Evolutionary conservation across 192 early-diverging fungal genomes (phyloP), one percentile per base, ranked within the genome.

Genomic region (Coemansia sp.): DNA sequence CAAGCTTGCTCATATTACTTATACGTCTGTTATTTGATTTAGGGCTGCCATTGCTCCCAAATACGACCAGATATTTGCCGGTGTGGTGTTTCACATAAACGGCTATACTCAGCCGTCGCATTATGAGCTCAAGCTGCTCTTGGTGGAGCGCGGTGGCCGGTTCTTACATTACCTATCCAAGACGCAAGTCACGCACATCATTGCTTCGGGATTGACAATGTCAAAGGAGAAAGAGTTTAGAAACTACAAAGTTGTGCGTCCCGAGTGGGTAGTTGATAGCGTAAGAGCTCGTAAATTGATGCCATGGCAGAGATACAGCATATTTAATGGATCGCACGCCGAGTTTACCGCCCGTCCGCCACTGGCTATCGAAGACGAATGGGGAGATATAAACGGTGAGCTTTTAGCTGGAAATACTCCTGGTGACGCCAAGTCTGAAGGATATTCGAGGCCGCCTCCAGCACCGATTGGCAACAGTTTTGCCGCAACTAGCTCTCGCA

Each of bases 241-340:
- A 27, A 78, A 80, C 38, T 93, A 91, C 77, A 87, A 87, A 38
- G 87, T 93, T 0, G 92, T 90, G 10, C 87, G 72, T 20, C 90
- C 92, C 24, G 86, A 86, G 27, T 97, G 96, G 96, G 77, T 97
- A 7, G 76, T 84, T 1, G 93, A 97, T 29, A 89, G 87, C 27
- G 79, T 94, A 41, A 77, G 84, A 41, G 85, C 85, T 2, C 72
- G 78, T 13, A 82, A 78, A 49, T 71, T 89, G 55, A 86, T 97
- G 8, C 75, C 90, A 2, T 95, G 93, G 93, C 77, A 83, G 27
- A 71, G 75, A 6, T 97, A 89, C 70, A 60, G 41, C 66, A 61
- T 69, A 65, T 59, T 38, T 59, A 42, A 13, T 31, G 47, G 12
- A 9, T 22, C 40, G 47, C 15, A 36, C 15, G 31, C 57, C 18